Evolutionary conservation across 441 rosid genomes (phyloP), one percentile per base, ranked within the genome.

Genomic region (Gossypium laxum): DNA sequence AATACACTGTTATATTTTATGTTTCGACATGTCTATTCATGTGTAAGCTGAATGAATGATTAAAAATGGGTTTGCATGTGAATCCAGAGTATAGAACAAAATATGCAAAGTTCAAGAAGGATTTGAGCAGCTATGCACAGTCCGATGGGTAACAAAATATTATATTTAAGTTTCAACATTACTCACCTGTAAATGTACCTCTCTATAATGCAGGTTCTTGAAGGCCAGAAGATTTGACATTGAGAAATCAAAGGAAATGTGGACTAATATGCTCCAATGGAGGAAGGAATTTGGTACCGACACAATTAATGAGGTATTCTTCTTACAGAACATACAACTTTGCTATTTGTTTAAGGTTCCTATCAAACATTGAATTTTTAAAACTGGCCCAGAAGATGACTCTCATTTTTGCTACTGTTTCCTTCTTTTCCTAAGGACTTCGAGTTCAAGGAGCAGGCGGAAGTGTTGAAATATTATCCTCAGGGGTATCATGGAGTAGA

Each of bases 401-500:
- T 62, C 14, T 4, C 8, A 50, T 2, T 2, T 18, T n/a, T 32
- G 14, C 15, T 47, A 4, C 4, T 52, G 11, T 18, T 54, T 8
- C 0, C 30, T 21, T 75, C 32, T 56, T 63, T 62, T 21, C 59
- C 72, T 0, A 52, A 91, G 96, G 91, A 87, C 21, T 90, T 92
- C 51, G 94, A 88, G 1, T 92, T 87, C 70, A 81, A 76, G 18
- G 97, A 92, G 74, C 41, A 75, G 3, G 70, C 75, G 51, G 86
- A 88, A 81, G 96, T 88, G 48, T 22, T 83, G 81, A 72, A 85
- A 73, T 73, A 84, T 68, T 92, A 92, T 74, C 96, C 97, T 4
- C 97, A 90, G 75, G 97, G 97, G 51, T 85, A 92, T 77, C 97
- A 92, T 60, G 97, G 97, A 24, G 87, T 92, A 45, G 96, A 90